Conservation (phyloP, 1,284 basidiomycete species). For the Apiotrichum brassicae region DNA sequence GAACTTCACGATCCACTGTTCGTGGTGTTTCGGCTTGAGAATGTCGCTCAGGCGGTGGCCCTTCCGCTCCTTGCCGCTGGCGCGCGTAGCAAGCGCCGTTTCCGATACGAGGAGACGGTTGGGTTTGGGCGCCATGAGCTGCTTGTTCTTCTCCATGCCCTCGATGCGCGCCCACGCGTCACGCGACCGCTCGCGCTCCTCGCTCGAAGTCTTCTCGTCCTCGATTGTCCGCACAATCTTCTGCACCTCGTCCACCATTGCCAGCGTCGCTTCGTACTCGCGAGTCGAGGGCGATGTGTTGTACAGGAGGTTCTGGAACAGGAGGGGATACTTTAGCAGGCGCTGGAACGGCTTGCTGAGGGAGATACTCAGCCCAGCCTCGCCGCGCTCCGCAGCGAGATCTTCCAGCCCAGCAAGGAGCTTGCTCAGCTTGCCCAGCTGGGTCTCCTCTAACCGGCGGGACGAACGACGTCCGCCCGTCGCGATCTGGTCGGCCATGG, state of each 20-base stretch:
- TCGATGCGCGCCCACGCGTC: slow-evolving; percentile 95
- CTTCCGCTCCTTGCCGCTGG: slow-evolving; percentile 54
- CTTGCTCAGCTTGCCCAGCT: slow-evolving; percentile 18
- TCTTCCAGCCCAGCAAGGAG: slow-evolving; percentile 60
- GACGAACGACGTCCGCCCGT: slow-evolving; percentile 50
- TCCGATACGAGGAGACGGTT: slow-evolving; percentile 83
- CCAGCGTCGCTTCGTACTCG: slow-evolving; percentile 91
- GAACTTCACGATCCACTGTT: slow-evolving; percentile 88
- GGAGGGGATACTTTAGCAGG: slow-evolving; percentile 89
- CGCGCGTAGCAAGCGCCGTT: slow-evolving; percentile 50
- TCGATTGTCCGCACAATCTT: slow-evolving; percentile 91
- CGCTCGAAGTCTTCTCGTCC: slow-evolving; percentile 92
- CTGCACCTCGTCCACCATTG: slow-evolving; percentile 96
- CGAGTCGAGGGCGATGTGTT: slow-evolving; percentile 92
- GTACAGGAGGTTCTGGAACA: slow-evolving; percentile 95
- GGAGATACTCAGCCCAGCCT: slow-evolving; percentile 87
- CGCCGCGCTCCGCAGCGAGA: slow-evolving; percentile 72
- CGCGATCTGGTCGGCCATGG: slow-evolving; percentile 53
- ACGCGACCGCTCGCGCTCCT: slow-evolving; percentile 87
- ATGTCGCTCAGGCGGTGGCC: slow-evolving; percentile 75
- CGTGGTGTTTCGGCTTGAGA: slow-evolving; percentile 53
- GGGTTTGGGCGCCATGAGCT: slow-evolving; percentile 77
- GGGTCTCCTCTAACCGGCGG: slow-evolving; percentile 17
- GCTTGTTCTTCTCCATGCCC: slow-evolving; percentile 67
- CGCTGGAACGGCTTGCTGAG: slow-evolving; percentile 95